Percentiles rank a stretch among this genome's conserved stretches.
phyloP scores from a whole-genome alignment of 345 rosid species.

The Populus nigra region DNA sequence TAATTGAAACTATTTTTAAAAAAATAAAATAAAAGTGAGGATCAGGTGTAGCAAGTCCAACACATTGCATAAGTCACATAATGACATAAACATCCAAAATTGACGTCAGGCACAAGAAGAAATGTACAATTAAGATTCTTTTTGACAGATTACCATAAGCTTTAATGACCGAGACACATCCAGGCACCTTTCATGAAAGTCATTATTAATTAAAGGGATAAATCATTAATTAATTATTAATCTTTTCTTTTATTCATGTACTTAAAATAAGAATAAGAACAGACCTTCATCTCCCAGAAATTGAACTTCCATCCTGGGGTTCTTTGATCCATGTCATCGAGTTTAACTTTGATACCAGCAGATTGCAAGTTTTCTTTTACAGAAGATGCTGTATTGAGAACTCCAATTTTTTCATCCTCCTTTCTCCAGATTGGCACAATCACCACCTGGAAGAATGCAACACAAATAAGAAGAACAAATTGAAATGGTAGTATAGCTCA shows the following conservation, averaged over 20 bases:
- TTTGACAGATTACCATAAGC: background rate
- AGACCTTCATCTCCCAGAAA: slow-evolving; percentile 97
- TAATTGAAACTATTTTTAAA: background rate
- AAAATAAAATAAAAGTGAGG: background rate
- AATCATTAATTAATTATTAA: background rate
- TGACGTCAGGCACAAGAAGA: background rate
- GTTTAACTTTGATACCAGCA: slow-evolving; percentile 76
- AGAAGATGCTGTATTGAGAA: slow-evolving; percentile 66
- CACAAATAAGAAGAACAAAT: background rate
- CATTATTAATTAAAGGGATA: background rate
- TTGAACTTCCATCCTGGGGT: slow-evolving; percentile 96
- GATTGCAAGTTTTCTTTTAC: slow-evolving; percentile 54
- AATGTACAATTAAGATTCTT: background rate
- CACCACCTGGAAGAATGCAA: slow-evolving; percentile 49
- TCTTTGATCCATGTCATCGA: slow-evolving; percentile 78
- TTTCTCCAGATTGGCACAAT: slow-evolving; percentile 92
- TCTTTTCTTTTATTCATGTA: background rate
- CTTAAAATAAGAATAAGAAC: background rate
- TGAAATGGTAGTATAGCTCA: background rate
- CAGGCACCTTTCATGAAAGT: background rate
- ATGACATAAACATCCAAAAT: background rate
- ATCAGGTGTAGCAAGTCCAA: background rate
- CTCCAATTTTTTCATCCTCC: slow-evolving; percentile 63
- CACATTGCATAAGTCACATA: background rate
- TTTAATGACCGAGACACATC: background rate